phyloP scores from a whole-genome alignment of 2,329 filamentous ascomycete genomes.

The Trichocomaceae sp. region DNA sequence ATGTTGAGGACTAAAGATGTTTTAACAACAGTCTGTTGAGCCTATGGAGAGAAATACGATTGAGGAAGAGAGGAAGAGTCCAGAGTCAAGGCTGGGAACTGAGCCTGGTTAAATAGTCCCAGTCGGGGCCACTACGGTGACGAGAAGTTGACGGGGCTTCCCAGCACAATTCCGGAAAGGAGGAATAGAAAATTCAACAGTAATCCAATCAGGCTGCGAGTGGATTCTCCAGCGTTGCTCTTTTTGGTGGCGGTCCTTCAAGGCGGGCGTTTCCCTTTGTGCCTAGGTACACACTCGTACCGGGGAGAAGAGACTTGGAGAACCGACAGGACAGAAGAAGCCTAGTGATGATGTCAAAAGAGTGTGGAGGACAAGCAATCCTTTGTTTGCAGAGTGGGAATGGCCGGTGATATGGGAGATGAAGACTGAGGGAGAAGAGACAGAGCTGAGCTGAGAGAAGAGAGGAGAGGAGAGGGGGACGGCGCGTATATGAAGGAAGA shows the following conservation, averaged over 20 bases:
- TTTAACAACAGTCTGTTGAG: neutral
- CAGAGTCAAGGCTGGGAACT: conserved; percentile 16
- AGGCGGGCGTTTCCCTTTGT: neutral
- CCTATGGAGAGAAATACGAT: conserved; percentile 23
- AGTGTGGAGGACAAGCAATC: neutral
- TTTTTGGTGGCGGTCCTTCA: neutral
- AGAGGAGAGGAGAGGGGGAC: too few species aligned
- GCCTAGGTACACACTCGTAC: neutral
- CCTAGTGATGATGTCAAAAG: neutral
- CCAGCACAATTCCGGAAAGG: neutral
- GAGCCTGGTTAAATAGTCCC: neutral
- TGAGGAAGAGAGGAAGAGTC: conserved; percentile 43
- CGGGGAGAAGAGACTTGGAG: too few species aligned
- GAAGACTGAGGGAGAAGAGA: neutral
- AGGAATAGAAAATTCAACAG: neutral
- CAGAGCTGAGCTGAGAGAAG: too few species aligned
- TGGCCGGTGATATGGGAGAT: neutral
- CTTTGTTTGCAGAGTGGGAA: neutral
- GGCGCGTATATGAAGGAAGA: neutral
- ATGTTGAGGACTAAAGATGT: neutral
- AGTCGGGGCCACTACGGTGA: neutral
- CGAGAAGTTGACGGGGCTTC: neutral
- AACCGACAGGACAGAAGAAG: too few species aligned
- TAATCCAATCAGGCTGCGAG: neutral
- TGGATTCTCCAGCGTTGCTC: neutral